Percentiles rank a stretch among this genome's conserved stretches.
phyloP scores from a whole-genome alignment of 106 monocot species.

The Dendrobium catenatum region DNA sequence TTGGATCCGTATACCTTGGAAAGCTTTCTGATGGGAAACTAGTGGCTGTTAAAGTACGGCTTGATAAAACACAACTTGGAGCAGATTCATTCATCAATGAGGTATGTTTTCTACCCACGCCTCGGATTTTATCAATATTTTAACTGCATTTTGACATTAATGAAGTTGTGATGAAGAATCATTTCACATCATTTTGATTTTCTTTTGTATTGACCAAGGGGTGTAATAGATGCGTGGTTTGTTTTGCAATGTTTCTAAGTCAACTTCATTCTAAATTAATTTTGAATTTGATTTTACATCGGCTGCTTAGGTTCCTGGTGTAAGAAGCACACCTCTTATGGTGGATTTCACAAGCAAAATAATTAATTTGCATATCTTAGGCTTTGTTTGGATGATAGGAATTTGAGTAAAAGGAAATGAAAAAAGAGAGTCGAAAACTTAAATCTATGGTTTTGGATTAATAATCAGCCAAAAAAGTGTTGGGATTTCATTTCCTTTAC shows the following conservation, averaged over 20 bases:
- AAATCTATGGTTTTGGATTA: too few relatives aligned
- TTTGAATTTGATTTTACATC: not conserved
- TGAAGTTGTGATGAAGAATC: not conserved
- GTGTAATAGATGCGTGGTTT: not conserved
- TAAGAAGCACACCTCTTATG: too few relatives aligned
- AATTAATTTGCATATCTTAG: too few relatives aligned
- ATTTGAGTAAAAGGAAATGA: too few relatives aligned
- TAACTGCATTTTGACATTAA: not conserved
- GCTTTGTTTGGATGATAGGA: too few relatives aligned
- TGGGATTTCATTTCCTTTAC: too few relatives aligned
- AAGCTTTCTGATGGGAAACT: slow-evolving; percentile 32
- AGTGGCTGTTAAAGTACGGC: slow-evolving; percentile 39
- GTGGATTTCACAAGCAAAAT: too few relatives aligned
- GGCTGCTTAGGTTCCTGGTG: too few relatives aligned
- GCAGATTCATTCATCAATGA: slow-evolving; percentile 53
- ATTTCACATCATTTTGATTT: not conserved
- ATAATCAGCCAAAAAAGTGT: too few relatives aligned
- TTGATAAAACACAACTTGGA: slow-evolving; percentile 41
- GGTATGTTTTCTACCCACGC: slow-evolving; percentile 13
- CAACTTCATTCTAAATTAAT: not conserved
- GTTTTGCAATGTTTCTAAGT: not conserved
- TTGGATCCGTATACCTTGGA: slow-evolving; percentile 36
- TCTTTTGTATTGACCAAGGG: not conserved
- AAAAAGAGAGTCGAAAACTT: too few relatives aligned
- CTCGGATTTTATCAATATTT: not conserved